Evolutionary conservation across 1,284 basidiomycete genomes (phyloP).

Genomic region (Abortiporus biennis): DNA sequence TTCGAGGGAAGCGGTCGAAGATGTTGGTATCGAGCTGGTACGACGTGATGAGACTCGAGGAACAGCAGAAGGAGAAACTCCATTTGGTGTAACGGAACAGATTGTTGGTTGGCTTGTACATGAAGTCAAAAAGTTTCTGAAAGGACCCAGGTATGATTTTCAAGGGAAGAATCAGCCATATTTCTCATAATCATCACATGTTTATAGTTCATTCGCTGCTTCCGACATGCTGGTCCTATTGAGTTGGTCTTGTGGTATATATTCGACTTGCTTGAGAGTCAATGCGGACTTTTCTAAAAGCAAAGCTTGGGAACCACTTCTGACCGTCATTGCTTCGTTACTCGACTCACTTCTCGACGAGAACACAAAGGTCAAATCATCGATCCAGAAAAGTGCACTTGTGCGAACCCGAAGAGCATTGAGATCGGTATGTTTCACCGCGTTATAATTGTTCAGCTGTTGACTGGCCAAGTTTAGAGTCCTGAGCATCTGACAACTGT

Average conservation of each 20-base stretch:
- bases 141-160: constrained; percentile 44
- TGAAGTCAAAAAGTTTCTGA: constrained; percentile 53
- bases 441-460: constrained; percentile 3
- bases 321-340: constrained; percentile 48
- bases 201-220: constrained; percentile 51
- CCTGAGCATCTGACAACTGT: constrained; percentile 40
- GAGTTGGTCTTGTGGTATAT: constrained; percentile 68
- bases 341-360: constrained; percentile 53
- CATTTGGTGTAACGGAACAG: constrained; percentile 57
- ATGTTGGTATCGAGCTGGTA: constrained; percentile 57
- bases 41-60: constrained; percentile 47
- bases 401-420: constrained; percentile 58
- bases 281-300: constrained; percentile 40
- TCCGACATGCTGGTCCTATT: constrained; percentile 67
- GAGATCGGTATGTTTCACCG: constrained; percentile 43
- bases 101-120: constrained; percentile 67
- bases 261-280: constrained; percentile 40
- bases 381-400: constrained; percentile 55
- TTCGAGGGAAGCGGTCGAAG: constrained; percentile 68
- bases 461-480: constrained; percentile 26
- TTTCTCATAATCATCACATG: constrained; percentile 8
- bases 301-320: constrained; percentile 42
- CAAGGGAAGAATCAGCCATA: no score
- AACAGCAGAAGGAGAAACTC: constrained; percentile 28
- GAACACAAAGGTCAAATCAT: constrained; percentile 45